These are phyloP conservation scores for Sphaerulina vaccinii DNA, from an alignment of 2,329 filamentous ascomycete genomes.

Conservation along the genomic window DNA sequence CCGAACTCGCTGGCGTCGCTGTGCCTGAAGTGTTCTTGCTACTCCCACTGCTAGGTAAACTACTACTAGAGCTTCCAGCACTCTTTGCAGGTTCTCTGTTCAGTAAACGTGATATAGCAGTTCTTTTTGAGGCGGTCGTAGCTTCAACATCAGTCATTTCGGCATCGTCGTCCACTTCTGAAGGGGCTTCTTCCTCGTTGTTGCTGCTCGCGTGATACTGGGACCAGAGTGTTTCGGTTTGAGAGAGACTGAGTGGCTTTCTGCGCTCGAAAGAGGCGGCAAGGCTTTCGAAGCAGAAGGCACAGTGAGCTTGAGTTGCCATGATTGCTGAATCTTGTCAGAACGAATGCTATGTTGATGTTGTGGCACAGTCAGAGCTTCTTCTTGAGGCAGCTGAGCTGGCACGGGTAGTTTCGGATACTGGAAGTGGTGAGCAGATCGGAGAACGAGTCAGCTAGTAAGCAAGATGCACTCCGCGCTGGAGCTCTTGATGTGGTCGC, in stretches of 20 bases:
- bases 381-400: too few relatives aligned
- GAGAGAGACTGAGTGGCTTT: slow-evolving; percentile 63
- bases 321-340: slow-evolving; percentile 51
- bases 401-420: too few relatives aligned
- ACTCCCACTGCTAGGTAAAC: slow-evolving; percentile 25
- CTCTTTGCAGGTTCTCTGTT: slow-evolving; percentile 24
- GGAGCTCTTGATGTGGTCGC: too few relatives aligned
- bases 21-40: slow-evolving; percentile 21
- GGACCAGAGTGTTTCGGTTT: slow-evolving; percentile 69
- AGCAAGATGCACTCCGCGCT: too few relatives aligned
- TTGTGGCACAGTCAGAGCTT: background rate
- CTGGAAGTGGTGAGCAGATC: too few relatives aligned
- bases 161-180: slow-evolving; percentile 52
- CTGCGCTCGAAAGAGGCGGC: slow-evolving; percentile 71
- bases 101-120: slow-evolving; percentile 47
- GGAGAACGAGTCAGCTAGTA: too few relatives aligned
- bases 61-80: slow-evolving; percentile 32
- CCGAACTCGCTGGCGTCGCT: slow-evolving; percentile 38
- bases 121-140: slow-evolving; percentile 35
- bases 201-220: slow-evolving; percentile 46
- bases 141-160: slow-evolving; percentile 35
- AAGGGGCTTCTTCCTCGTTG: slow-evolving; percentile 42
- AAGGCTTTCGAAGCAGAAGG: slow-evolving; percentile 89
- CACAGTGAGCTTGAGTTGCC: slow-evolving; percentile 82
- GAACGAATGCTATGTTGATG: too few relatives aligned